Evolutionary conservation across 2,329 filamentous ascomycete species (phyloP).

Genomic region (Thielaviopsis musarum): DNA sequence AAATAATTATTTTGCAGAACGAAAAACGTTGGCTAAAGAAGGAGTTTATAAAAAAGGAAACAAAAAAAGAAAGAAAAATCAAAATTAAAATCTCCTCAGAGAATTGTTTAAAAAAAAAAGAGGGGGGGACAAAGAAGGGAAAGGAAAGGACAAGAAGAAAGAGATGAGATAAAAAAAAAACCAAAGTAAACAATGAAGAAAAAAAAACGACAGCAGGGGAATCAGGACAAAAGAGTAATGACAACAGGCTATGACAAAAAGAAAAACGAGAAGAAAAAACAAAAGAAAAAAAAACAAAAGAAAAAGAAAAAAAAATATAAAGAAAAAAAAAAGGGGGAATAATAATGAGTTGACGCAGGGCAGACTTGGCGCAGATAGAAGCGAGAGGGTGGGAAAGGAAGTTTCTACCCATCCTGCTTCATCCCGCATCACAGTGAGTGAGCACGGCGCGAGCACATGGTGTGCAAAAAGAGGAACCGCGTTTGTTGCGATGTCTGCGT

Average conservation of each 20-base stretch:
- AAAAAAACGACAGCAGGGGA: conserved; percentile 8
- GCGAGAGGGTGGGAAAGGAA: too few species aligned
- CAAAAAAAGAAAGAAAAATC: neutral
- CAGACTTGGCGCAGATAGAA: too few species aligned
- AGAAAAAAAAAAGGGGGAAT: neutral
- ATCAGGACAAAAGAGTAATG: conserved; percentile 9
- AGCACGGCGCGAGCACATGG: neutral
- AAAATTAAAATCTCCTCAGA: neutral
- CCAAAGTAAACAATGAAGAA: conserved; percentile 10
- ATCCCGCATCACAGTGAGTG: neutral
- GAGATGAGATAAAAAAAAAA: conserved; percentile 5
- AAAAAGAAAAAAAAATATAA: neutral
- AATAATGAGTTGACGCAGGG: neutral
- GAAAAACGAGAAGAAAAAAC: neutral
- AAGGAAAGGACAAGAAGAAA: neutral
- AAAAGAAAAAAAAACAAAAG: neutral
- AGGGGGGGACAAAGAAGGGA: neutral
- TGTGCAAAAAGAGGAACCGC: neutral
- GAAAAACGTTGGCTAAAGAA: neutral
- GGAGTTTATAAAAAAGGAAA: neutral
- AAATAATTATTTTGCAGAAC: too few species aligned
- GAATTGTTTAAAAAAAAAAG: neutral
- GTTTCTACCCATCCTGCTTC: neutral
- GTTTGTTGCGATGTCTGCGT: neutral
- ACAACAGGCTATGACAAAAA: neutral